These are phyloP conservation scores for Ceratobasidium sp. DNA, from an alignment of 1,284 basidiomycete genomes.

Conservation along the genomic window DNA sequence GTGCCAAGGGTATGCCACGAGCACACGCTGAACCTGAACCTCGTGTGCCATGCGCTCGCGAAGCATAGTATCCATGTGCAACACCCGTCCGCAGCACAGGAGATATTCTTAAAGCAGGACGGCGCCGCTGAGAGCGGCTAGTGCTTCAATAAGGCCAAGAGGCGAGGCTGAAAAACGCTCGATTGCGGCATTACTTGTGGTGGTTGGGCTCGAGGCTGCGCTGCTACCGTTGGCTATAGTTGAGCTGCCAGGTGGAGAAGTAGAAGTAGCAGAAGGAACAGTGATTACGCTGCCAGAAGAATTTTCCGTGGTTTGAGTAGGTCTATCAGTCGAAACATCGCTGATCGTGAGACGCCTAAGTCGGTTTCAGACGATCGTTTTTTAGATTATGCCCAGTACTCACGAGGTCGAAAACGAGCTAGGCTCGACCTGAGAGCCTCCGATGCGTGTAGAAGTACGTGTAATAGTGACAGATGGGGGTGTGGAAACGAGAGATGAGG, in stretches of 20 bases:
- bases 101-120: slow-evolving; percentile 6
- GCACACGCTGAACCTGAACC: background rate
- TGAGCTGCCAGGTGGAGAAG: background rate
- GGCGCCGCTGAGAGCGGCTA: slow-evolving; percentile 19
- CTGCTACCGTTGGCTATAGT: background rate
- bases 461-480: background rate
- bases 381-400: background rate
- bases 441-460: slow-evolving; percentile 18
- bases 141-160: background rate
- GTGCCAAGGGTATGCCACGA: too few species aligned
- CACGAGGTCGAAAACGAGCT: slow-evolving; percentile 21
- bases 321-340: slow-evolving; percentile 32
- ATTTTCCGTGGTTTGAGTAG: background rate
- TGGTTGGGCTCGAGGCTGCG: too few species aligned
- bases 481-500: slow-evolving; percentile 20
- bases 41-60: background rate
- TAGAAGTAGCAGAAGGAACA: background rate
- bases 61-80: slow-evolving; percentile 18
- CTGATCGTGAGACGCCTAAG: slow-evolving; percentile 21
- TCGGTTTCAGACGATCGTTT: background rate
- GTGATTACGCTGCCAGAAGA: background rate
- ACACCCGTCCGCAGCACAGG: slow-evolving; percentile 17
- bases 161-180: slow-evolving; percentile 1
- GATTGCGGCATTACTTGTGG: background rate
- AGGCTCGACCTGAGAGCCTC: slow-evolving; percentile 20